These are phyloP conservation scores for Ballota nigra DNA, from an alignment of 257 asterid genomes.

Conservation along the genomic window DNA sequence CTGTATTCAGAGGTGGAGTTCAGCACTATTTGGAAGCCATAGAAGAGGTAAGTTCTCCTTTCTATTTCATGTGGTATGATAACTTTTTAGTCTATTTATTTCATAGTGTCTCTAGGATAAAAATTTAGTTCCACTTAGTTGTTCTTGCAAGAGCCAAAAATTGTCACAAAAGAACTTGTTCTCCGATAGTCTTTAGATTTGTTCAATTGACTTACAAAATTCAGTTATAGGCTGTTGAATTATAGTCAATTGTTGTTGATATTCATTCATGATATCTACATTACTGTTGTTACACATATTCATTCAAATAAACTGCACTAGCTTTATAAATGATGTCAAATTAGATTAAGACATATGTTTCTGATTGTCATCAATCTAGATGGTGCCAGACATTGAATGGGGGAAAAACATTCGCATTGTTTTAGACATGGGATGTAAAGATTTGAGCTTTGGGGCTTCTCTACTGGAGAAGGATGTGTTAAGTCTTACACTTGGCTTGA, in stretches of 20 bases:
- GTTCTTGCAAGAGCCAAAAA: neutral
- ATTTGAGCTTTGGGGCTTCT: conserved; percentile 77
- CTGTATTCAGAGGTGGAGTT: conserved; percentile 65
- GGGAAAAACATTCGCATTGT: conserved; percentile 84
- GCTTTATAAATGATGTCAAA: neutral
- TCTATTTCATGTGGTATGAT: neutral
- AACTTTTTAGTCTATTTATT: no score
- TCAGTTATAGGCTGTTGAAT: neutral
- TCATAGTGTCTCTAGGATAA: neutral
- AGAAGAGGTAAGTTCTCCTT: conserved; percentile 66
- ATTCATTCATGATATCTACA: neutral
- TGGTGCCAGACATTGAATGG: conserved; percentile 99
- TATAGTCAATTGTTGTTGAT: neutral
- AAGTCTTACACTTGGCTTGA: conserved; percentile 79
- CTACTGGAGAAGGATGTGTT: conserved; percentile 74
- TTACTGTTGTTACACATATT: neutral
- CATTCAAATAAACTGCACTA: no score
- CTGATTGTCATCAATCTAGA: conserved; percentile 39
- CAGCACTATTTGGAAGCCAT: conserved; percentile 79
- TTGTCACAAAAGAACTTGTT: neutral
- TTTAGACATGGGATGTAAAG: conserved; percentile 86
- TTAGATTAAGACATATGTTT: conserved; percentile 3
- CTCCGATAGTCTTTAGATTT: conserved; percentile 7
- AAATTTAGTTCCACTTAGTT: neutral
- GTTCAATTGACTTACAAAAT: neutral